Percentiles rank a stretch among this genome's conserved stretches.
phyloP scores from a whole-genome alignment of 805 yeast species.

The Schwanniomyces occidentalis region DNA sequence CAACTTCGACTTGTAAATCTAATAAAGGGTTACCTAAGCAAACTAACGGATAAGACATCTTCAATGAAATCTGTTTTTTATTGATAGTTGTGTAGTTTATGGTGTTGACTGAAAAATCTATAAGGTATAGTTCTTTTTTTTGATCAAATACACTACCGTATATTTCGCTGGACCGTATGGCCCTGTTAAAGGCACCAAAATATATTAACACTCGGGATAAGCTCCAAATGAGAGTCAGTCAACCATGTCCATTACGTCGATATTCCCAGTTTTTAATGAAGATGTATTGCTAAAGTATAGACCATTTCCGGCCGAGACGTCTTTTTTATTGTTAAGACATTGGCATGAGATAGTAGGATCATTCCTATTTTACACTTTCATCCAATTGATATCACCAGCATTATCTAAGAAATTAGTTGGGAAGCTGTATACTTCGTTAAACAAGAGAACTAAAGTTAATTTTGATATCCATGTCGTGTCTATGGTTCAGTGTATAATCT shows the following conservation, averaged over 20 bases:
- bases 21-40: conserved; percentile 92
- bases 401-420: conserved; percentile 54
- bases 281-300: conserved; percentile 47
- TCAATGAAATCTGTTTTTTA: background rate
- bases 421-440: conserved; percentile 49
- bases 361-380: conserved; percentile 55
- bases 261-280: conserved; percentile 26
- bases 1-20: conserved; percentile 81
- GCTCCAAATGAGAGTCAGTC: background rate
- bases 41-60: conserved; percentile 71
- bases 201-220: background rate
- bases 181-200: background rate
- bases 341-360: conserved; percentile 74
- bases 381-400: conserved; percentile 54
- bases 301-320: conserved; percentile 49
- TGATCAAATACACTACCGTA: background rate
- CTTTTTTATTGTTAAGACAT: conserved; percentile 50
- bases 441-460: conserved; percentile 54
- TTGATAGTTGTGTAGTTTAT: background rate
- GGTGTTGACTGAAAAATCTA: background rate
- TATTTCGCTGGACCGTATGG: background rate
- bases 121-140: background rate
- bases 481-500: conserved; percentile 74
- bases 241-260: too few relatives aligned
- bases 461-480: conserved; percentile 92